Base-by-base conservation (phyloP, 441 rosid species). In the Euphorbia corollata region DNA sequence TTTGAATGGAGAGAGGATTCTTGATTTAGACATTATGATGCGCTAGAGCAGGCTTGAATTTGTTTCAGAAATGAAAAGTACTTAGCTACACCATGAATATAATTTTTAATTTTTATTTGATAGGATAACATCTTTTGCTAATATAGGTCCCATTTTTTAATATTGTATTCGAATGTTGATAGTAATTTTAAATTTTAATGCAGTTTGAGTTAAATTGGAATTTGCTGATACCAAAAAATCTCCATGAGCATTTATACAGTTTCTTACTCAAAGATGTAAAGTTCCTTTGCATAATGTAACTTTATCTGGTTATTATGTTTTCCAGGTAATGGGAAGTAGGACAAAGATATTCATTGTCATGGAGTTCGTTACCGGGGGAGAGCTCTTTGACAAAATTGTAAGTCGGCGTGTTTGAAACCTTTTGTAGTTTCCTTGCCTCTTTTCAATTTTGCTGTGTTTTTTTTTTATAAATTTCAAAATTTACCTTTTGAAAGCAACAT, bases 271-370 rank as follows among this genome's bases (percentile, higher is more conserved):
- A 54, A 65, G 69, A 60, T 48, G 9, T 69, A 38, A 30, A 53
- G 63, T 69, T 15, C 34, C 10, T 67, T 62, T 2, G 41, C 9
- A 36, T 58, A 23, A 36, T 54, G 3, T 73, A 55, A 50, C 27
- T 69, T 66, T 56, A 57, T 43, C 56, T 19, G 58, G 66, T 59
- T 4, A 8, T 6, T 30, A 62, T 81, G 20, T 61, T 39, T 71
- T 74, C 72, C 82, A 92, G 98, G 96, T 90, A 48, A 87, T 93
- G 96, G 98, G 92, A 59, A 93, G 97, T 85, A 93, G 74, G 90
- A 84, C 96, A 19, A 93, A 90, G 77, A 90, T 92, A 79, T 92
- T 82, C 69, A 87, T 92, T 54, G 80, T 92, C 63, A 73, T 90
- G 78, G 98, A 92, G 84, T 92, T 84, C 70, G 84, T 81, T 56